Conservation (phyloP, 441 rosid species). For the Corymbia citriodora region DNA sequence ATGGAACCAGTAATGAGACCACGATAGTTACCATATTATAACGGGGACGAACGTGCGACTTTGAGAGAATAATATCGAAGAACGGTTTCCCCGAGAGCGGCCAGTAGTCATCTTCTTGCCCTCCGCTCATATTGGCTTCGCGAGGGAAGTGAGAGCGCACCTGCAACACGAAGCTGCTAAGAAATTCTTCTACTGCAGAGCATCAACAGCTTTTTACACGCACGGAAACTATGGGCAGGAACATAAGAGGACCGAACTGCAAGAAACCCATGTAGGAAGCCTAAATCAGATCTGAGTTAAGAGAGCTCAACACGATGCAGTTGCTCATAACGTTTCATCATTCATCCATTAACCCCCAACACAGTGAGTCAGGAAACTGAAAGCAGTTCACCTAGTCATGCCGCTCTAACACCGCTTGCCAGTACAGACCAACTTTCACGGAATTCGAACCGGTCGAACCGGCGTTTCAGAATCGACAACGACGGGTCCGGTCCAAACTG, state of each 20-base stretch:
- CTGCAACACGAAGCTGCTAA: background rate
- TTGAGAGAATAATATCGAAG: background rate
- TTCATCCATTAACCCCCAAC: background rate
- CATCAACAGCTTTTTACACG: background rate
- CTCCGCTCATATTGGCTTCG: background rate
- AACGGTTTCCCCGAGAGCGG: slow-evolving; percentile 15
- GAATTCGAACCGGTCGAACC: background rate
- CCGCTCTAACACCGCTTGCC: background rate
- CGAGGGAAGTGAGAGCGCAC: background rate
- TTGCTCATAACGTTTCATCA: background rate
- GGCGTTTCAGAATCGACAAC: background rate
- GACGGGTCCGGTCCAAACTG: background rate
- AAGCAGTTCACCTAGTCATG: background rate
- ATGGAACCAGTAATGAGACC: background rate
- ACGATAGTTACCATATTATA: background rate
- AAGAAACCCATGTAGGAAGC: background rate
- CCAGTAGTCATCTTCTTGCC: slow-evolving; percentile 8
- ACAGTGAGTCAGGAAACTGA: background rate
- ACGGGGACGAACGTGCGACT: background rate
- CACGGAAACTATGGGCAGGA: background rate
- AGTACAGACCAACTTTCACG: background rate
- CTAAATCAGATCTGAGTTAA: background rate
- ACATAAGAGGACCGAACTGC: background rate
- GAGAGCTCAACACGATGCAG: background rate
- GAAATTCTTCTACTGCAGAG: background rate